phyloP scores from a whole-genome alignment of 768 basidiomycete species.

The Naganishia kalamii region DNA sequence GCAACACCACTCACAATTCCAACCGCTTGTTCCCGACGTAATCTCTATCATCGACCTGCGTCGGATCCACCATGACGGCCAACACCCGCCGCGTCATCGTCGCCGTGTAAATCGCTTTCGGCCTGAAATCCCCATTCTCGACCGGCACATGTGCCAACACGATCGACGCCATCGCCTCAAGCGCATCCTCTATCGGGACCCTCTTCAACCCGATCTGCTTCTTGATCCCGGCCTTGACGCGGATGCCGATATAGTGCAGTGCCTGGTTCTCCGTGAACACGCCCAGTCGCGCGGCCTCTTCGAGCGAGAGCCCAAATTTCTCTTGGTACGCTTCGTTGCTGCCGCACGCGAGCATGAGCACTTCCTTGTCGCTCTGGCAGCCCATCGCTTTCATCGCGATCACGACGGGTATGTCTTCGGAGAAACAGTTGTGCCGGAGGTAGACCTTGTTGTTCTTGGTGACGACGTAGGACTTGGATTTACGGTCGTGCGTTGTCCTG shows the following conservation, averaged over 20 bases:
- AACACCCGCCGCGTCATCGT: conserved; percentile 95
- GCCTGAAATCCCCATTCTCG: conserved; percentile 73
- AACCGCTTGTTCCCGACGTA: conserved; percentile 99
- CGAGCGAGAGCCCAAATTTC: conserved; percentile 81
- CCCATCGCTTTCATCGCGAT: conserved; percentile 95
- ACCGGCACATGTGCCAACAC: conserved; percentile 95
- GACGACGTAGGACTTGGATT: conserved; percentile 95
- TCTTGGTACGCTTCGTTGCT: conserved; percentile 79
- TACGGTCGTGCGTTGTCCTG: conserved; percentile 53
- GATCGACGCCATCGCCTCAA: conserved; percentile 94
- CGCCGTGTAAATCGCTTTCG: conserved; percentile 93
- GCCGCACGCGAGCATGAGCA: conserved; percentile 86
- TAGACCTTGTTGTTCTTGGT: conserved; percentile 94
- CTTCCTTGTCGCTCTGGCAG: conserved; percentile 95
- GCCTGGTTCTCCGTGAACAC: conserved; percentile 90
- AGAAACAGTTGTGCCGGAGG: conserved; percentile 92
- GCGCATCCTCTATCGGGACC: conserved; percentile 81
- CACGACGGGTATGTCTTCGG: conserved; percentile 93
- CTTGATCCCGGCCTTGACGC: conserved; percentile 75
- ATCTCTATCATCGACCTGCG: conserved; percentile 95
- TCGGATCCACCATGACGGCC: conserved; percentile 93
- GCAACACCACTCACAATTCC: conserved; percentile 67
- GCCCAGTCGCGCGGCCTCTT: conserved; percentile 60
- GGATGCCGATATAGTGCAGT: conserved; percentile 85
- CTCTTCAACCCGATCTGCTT: conserved; percentile 44